Conservation (phyloP, 1,284 basidiomycete species). For the Rhodotorula sp. region DNA sequence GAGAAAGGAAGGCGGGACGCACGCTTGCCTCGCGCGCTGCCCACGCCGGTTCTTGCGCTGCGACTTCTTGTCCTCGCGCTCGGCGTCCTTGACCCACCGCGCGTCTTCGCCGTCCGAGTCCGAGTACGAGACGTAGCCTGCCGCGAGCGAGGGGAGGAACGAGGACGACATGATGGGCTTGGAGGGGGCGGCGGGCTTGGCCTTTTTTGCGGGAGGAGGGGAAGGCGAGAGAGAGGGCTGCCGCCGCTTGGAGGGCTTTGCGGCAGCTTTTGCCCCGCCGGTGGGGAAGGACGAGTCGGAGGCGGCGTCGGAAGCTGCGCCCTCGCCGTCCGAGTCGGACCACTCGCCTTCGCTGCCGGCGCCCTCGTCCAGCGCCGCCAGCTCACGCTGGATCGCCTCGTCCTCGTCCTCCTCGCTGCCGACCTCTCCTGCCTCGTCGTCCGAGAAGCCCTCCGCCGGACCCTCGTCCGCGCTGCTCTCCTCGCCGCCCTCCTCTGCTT, state of each 20-base stretch:
- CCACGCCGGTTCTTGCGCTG: conserved; percentile 83
- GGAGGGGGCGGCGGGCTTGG: conserved; percentile 34
- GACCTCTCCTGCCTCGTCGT: conserved; percentile 44
- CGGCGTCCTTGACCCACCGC: conserved; percentile 61
- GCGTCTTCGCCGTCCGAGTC: conserved; percentile 75
- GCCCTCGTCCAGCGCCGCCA: conserved; percentile 33
- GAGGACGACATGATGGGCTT: conserved; percentile 60
- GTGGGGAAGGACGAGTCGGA: conserved; percentile 6
- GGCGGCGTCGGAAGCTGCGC: conserved; percentile 12
- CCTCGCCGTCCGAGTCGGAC: conserved; percentile 36
- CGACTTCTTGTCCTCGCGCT: conserved; percentile 50
- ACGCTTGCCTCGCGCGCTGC: conserved; percentile 87
- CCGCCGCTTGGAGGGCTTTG: conserved; percentile 31
- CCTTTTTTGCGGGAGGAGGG: conserved; percentile 27
- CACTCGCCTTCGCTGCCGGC: conserved; percentile 36
- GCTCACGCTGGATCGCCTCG: conserved; percentile 28
- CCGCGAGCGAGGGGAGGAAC: conserved; percentile 83
- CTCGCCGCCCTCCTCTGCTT: conserved; percentile 20
- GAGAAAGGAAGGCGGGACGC: conserved; percentile 54
- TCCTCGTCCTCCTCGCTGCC: conserved; percentile 37
- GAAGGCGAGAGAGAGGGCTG: conserved; percentile 19
- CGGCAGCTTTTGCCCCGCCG: not conserved
- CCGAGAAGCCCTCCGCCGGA: conserved; percentile 45
- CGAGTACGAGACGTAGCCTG: conserved; percentile 73
- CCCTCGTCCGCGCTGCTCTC: conserved; percentile 46